Percentiles rank a stretch among this genome's conserved stretches.
Conservation (phyloP, 2,329 filamentous ascomycete species). For the Hypoxylon sp. region DNA sequence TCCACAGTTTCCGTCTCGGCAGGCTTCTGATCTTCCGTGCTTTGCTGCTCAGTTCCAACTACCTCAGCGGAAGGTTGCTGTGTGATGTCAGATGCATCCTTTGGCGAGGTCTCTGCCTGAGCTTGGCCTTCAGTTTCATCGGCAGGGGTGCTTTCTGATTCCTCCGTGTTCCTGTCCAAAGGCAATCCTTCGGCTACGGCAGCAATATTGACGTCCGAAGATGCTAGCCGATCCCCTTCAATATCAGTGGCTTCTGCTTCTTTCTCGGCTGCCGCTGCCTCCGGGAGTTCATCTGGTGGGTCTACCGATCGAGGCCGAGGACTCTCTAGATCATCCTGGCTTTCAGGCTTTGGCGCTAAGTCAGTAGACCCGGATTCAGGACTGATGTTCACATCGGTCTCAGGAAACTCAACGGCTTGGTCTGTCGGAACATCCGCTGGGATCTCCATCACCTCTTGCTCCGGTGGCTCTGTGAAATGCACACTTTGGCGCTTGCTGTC, state of each 20-base stretch:
- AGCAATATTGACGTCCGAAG: background rate
- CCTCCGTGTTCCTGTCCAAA: background rate
- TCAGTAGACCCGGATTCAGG: conserved; percentile 16
- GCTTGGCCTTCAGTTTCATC: conserved; percentile 2
- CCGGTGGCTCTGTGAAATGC: conserved; percentile 35
- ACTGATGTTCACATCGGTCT: conserved; percentile 19
- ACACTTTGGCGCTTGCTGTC: conserved; percentile 39
- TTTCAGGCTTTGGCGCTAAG: conserved; percentile 10
- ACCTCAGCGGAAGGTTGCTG: conserved; percentile 4
- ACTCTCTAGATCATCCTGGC: conserved; percentile 2
- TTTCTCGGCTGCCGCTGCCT: conserved; percentile 5
- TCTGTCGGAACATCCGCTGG: conserved; percentile 24
- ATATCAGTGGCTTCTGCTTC: background rate
- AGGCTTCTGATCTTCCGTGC: background rate
- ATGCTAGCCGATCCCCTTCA: background rate
- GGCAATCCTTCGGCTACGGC: conserved; percentile 29
- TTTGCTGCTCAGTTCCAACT: conserved; percentile 7
- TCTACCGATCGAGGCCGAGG: conserved; percentile 9
- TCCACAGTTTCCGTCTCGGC: conserved; percentile 3
- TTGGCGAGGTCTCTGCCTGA: background rate
- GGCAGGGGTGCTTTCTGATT: background rate
- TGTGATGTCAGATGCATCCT: background rate
- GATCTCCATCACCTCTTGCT: conserved; percentile 26
- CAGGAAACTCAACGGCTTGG: background rate
- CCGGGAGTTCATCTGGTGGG: conserved; percentile 5